These are phyloP conservation scores for Penicillium riverlandense DNA, from an alignment of 495 filamentous ascomycete species.

Conservation along the genomic window DNA sequence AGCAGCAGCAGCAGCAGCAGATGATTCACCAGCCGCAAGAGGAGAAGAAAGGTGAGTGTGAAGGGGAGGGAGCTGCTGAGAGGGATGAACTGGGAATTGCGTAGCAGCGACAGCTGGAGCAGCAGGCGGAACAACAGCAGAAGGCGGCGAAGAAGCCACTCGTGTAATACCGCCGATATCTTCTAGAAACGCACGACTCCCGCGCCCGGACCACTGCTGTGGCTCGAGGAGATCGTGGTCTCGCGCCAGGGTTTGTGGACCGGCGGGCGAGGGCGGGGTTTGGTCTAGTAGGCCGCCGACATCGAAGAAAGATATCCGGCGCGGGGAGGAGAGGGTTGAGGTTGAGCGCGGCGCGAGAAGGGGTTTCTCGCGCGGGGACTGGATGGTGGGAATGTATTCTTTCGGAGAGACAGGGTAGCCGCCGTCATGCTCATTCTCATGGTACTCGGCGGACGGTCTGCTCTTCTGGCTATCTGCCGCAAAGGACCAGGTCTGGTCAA, in stretches of 20 bases:
- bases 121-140: conserved; percentile 15
- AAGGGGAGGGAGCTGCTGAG: neutral
- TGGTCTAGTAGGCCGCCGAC: conserved; percentile 56
- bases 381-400: conserved; percentile 29
- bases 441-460: too few species aligned
- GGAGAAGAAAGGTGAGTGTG: conserved; percentile 1
- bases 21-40: neutral
- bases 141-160: conserved; percentile 19
- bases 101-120: neutral
- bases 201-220: conserved; percentile 20
- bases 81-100: neutral
- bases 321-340: conserved; percentile 24
- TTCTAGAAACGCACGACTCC: conserved; percentile 48
- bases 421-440: conserved; percentile 9
- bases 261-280: neutral
- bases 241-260: neutral
- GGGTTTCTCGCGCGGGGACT: conserved; percentile 12
- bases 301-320: conserved; percentile 61
- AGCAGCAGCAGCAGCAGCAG: conserved; percentile 1
- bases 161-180: conserved; percentile 40
- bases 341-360: neutral
- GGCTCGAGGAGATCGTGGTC: neutral
- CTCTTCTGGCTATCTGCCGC: too few species aligned
- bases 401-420: conserved; percentile 27
- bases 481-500: conserved; percentile 22